phyloP scores from a whole-genome alignment of 78 protist genomes.

The slime mould (Dictyostelium discoideum) region DNA sequence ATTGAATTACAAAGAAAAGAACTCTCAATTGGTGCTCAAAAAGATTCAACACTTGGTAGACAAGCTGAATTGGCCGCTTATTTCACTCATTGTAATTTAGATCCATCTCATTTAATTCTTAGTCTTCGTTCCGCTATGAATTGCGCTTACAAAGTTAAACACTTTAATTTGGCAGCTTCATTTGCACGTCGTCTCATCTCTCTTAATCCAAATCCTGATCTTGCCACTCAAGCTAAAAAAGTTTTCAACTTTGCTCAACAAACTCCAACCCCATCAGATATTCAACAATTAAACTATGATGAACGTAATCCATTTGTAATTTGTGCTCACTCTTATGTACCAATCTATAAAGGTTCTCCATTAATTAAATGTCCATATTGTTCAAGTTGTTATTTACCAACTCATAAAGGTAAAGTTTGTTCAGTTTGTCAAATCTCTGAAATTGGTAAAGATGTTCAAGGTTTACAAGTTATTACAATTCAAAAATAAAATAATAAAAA shows the following conservation, averaged over 20 bases:
- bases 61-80: constrained; percentile 95
- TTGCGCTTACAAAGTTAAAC: constrained; percentile 75
- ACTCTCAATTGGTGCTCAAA: background rate
- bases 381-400: constrained; percentile 77
- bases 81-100: constrained; percentile 96
- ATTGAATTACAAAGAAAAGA: constrained; percentile 88
- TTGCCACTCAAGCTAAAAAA: constrained; percentile 67
- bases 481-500: constrained; percentile 13
- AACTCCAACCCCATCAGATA: constrained; percentile 38
- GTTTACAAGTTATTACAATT: constrained; percentile 29
- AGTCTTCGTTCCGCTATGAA: constrained; percentile 92
- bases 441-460: constrained; percentile 76
- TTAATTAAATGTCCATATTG: constrained; percentile 88
- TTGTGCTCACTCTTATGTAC: constrained; percentile 77
- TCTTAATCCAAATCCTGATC: constrained; percentile 82
- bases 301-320: constrained; percentile 95
- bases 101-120: constrained; percentile 90
- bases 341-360: constrained; percentile 92
- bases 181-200: constrained; percentile 94
- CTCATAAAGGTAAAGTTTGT: constrained; percentile 85
- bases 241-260: constrained; percentile 84
- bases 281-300: constrained; percentile 84
- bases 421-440: constrained; percentile 70
- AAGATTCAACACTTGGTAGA: constrained; percentile 28
- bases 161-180: constrained; percentile 84